phyloP scores from a whole-genome alignment of 306 rosid genomes.

The Malus sylvestris region DNA sequence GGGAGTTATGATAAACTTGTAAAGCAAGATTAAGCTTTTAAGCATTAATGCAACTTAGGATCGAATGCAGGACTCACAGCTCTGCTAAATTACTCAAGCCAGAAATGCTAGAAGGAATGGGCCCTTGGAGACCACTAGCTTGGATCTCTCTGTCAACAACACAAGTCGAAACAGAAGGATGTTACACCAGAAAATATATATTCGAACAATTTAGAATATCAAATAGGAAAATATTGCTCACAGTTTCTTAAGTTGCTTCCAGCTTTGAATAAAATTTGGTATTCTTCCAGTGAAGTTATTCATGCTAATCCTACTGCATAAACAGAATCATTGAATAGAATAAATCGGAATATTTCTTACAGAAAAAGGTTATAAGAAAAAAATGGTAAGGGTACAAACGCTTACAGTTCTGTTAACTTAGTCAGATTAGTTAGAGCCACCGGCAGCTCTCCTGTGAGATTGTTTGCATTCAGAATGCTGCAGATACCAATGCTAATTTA shows the following conservation, averaged over 20 bases:
- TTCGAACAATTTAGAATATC: background rate
- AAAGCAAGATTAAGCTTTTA: too few species aligned
- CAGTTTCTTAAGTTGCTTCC: conserved; percentile 14
- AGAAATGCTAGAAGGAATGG: conserved; percentile 25
- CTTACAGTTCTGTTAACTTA: conserved; percentile 25
- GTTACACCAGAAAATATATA: background rate
- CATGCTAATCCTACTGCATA: conserved; percentile 23
- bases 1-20: background rate
- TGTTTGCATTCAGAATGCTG: conserved; percentile 16
- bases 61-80: conserved; percentile 17
- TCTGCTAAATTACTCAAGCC: conserved; percentile 1
- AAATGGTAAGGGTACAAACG: background rate
- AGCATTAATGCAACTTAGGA: background rate
- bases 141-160: conserved; percentile 22
- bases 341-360: background rate
- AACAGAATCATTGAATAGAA: background rate
- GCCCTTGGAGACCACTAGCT: conserved; percentile 27
- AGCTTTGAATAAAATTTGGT: conserved; percentile 4
- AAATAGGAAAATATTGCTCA: background rate
- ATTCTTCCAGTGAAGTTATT: conserved; percentile 28
- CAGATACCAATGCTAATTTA: background rate
- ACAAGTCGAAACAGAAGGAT: too few species aligned
- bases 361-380: too few species aligned
- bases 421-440: background rate
- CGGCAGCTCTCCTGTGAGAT: conserved; percentile 29